Conservation (phyloP, 2,329 filamentous ascomycete species). For the Zopfia rhizophila region DNA sequence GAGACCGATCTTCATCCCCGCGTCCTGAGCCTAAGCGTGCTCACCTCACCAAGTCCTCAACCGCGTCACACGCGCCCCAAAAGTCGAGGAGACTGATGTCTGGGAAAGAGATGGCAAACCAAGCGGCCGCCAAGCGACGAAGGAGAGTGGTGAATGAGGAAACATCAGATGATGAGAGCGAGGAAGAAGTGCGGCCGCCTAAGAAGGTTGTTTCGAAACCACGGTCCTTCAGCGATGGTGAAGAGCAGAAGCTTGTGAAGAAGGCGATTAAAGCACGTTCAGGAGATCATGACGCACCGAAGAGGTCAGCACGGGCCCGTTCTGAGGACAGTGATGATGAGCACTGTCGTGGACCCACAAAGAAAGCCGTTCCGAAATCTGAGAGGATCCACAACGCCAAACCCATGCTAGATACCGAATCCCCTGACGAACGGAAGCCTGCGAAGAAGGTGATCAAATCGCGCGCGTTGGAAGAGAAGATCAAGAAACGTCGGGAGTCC, state of each 20-base stretch:
- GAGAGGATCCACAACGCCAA: constrained; percentile 38
- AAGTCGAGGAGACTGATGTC: constrained; percentile 49
- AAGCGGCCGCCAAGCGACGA: constrained; percentile 40
- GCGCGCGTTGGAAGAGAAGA: constrained; percentile 44
- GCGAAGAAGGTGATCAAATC: constrained; percentile 46
- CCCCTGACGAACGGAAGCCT: constrained; percentile 46
- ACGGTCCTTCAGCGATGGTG: constrained; percentile 47
- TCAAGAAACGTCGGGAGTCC: constrained; percentile 42
- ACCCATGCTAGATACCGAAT: constrained; percentile 47
- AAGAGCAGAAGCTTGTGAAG: constrained; percentile 46
- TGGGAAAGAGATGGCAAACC: constrained; percentile 49
- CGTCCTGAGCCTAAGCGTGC: constrained; percentile 40
- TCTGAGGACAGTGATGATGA: constrained; percentile 47
- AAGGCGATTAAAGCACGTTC: constrained; percentile 41
- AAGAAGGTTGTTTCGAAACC: constrained; percentile 41
- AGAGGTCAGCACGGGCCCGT: constrained; percentile 31
- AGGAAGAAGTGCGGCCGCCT: constrained; percentile 50
- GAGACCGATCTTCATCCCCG: constrained; percentile 49
- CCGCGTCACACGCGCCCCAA: constrained; percentile 34
- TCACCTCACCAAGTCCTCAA: constrained; percentile 33
- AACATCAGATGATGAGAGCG: constrained; percentile 47
- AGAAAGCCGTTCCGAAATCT: constrained; percentile 40
- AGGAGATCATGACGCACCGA: constrained; percentile 42
- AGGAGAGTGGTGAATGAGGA: constrained; percentile 48
- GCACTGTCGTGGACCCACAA: constrained; percentile 30